Conservation (phyloP, 768 basidiomycete species). For the Wakefieldia striispora region DNA sequence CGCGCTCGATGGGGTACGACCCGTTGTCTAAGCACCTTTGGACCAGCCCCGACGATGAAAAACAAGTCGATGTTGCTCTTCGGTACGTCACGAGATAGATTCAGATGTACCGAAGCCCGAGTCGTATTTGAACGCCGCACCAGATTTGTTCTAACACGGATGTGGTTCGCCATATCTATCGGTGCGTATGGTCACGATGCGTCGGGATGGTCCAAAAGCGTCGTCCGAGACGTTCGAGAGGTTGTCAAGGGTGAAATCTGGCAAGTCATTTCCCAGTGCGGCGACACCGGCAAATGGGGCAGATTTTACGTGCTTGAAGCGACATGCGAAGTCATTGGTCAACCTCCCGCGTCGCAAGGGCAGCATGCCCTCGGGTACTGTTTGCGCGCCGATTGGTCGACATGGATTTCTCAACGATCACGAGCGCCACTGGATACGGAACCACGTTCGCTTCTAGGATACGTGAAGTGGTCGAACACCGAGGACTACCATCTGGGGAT, state of each 20-base stretch:
- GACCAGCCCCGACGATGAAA: slow-evolving; percentile 56
- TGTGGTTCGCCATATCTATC: slow-evolving; percentile 63
- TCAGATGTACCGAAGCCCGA: not conserved
- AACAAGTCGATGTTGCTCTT: slow-evolving; percentile 54
- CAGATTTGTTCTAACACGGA: slow-evolving; percentile 62
- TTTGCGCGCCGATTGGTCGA: slow-evolving; percentile 65
- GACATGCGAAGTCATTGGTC: slow-evolving; percentile 73
- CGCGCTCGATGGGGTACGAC: slow-evolving; percentile 27
- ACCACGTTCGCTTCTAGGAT: slow-evolving; percentile 14
- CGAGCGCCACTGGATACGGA: not conserved
- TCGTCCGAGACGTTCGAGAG: slow-evolving; percentile 49
- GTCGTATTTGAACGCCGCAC: slow-evolving; percentile 1
- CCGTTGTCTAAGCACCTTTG: slow-evolving; percentile 50
- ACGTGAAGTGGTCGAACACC: slow-evolving; percentile 64
- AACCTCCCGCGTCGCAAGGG: slow-evolving; percentile 14
- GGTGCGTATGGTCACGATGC: slow-evolving; percentile 36
- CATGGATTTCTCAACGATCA: slow-evolving; percentile 43
- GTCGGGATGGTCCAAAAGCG: slow-evolving; percentile 33
- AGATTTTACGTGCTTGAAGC: slow-evolving; percentile 59
- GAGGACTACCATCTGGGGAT: slow-evolving; percentile 72
- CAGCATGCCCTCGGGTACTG: slow-evolving; percentile 2
- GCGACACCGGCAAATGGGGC: slow-evolving; percentile 23
- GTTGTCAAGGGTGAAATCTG: slow-evolving; percentile 59
- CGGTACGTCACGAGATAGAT: slow-evolving; percentile 40
- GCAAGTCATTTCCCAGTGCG: slow-evolving; percentile 41